Evolutionary conservation across 148 eudicot species (phyloP).

Genomic region (Arbutus unedo): DNA sequence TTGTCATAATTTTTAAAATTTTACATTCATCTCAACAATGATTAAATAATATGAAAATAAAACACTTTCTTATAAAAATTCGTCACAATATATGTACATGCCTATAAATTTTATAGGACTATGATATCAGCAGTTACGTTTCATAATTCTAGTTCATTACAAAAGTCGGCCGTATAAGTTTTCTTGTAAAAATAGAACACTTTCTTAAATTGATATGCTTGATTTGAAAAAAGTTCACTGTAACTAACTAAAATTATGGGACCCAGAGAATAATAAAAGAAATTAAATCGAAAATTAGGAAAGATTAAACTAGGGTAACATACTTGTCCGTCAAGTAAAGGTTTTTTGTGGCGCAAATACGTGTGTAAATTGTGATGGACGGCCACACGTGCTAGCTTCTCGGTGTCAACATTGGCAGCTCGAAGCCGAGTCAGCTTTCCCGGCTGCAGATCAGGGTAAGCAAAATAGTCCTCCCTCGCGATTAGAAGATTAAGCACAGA

Average conservation of each 20-base stretch:
- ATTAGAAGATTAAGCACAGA: conserved; percentile 36
- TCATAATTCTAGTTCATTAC: too few relatives aligned
- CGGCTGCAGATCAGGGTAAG: conserved; percentile 33
- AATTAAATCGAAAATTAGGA: background rate
- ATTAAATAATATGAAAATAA: too few relatives aligned
- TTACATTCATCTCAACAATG: too few relatives aligned
- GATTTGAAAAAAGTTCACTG: background rate
- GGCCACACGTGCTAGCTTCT: conserved; percentile 53
- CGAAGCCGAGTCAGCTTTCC: conserved; percentile 42
- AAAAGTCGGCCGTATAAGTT: too few relatives aligned
- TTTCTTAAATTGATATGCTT: background rate
- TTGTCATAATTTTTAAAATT: too few relatives aligned
- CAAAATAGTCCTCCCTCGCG: conserved; percentile 27
- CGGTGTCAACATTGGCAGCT: conserved; percentile 49
- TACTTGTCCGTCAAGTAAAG: conserved; percentile 33
- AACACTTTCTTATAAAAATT: too few relatives aligned
- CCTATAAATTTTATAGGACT: too few relatives aligned
- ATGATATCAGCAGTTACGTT: too few relatives aligned
- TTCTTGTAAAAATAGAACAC: too few relatives aligned
- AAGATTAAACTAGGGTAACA: background rate
- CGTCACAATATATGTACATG: too few relatives aligned
- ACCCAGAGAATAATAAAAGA: background rate
- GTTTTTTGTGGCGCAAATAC: conserved; percentile 32
- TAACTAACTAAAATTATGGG: too few relatives aligned
- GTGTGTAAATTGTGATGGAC: conserved; percentile 30